These are phyloP conservation scores for Litsea cubeba DNA, from an alignment of 164 flowering plant genomes.

Conservation along the genomic window DNA sequence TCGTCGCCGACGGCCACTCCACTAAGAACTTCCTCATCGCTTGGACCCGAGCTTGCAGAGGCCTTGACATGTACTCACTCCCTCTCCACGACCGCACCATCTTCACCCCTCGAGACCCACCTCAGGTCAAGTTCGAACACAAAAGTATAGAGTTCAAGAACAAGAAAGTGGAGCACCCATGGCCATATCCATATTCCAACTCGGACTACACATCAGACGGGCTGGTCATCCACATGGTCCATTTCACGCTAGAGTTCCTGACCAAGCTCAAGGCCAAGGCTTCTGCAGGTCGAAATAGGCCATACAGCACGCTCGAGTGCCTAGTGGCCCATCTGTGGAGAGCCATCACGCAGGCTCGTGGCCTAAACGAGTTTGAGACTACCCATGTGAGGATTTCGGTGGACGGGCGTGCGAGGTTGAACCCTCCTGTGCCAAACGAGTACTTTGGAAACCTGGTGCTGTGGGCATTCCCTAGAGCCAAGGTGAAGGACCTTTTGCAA, in stretches of 20 bases:
- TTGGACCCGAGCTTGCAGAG: slow-evolving; percentile 28
- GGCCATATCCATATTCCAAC: slow-evolving; percentile 5
- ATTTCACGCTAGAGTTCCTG: not conserved
- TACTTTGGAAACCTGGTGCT: slow-evolving; percentile 17
- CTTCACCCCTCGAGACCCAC: slow-evolving; percentile 28
- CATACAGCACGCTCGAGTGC: slow-evolving; percentile 29
- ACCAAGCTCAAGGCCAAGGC: too few species aligned
- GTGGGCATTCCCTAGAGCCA: slow-evolving; percentile 32
- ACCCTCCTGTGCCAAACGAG: not conserved
- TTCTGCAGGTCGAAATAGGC: not conserved
- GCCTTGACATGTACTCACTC: slow-evolving; percentile 18
- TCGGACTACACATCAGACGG: slow-evolving; percentile 19
- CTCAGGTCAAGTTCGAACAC: slow-evolving; percentile 21
- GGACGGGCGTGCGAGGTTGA: slow-evolving; percentile 26
- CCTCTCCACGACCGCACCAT: slow-evolving; percentile 25
- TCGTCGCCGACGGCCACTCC: slow-evolving; percentile 30
- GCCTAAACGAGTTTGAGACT: slow-evolving; percentile 12
- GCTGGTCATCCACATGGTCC: slow-evolving; percentile 9
- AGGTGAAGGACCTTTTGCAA: slow-evolving; percentile 22
- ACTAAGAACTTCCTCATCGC: slow-evolving; percentile 28
- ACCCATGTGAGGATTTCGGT: slow-evolving; percentile 24
- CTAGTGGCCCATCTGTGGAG: slow-evolving; percentile 36
- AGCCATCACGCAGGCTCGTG: slow-evolving; percentile 23
- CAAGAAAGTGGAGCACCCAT: slow-evolving; percentile 6
- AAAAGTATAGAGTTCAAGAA: slow-evolving; percentile 21